Conservation (phyloP, 2,329 filamentous ascomycete genomes). For the Fusarium verticillioides region DNA sequence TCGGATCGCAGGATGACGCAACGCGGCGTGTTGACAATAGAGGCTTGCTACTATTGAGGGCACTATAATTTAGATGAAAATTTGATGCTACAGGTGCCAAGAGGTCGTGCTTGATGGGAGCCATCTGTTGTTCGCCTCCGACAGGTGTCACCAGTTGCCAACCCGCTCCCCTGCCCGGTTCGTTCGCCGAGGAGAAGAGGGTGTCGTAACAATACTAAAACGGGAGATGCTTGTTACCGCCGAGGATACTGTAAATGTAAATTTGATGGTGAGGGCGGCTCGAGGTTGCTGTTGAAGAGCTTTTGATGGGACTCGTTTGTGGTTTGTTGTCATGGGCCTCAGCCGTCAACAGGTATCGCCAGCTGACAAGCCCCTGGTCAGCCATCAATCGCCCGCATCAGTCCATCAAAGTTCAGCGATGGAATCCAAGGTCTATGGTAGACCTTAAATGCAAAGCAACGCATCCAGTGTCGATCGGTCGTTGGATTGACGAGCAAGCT, state of each 20-base stretch:
- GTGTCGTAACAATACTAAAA: background rate
- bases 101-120: background rate
- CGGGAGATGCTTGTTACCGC: rapidly evolving
- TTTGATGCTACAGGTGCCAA: background rate
- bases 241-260: rapidly evolving
- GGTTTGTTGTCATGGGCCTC: background rate
- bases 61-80: background rate
- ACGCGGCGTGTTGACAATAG: background rate
- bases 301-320: background rate
- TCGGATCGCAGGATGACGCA: background rate
- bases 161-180: background rate
- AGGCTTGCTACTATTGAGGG: background rate
- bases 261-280: background rate
- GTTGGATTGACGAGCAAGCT: background rate
- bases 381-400: background rate
- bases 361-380: background rate
- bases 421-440: background rate
- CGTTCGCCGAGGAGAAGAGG: background rate
- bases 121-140: background rate
- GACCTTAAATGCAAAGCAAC: rapidly evolving
- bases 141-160: background rate
- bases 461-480: background rate
- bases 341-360: background rate
- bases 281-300: background rate
- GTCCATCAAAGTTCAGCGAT: background rate